These are phyloP conservation scores for Abelmoschus esculentus DNA, from an alignment of 345 rosid species.

Conservation along the genomic window DNA sequence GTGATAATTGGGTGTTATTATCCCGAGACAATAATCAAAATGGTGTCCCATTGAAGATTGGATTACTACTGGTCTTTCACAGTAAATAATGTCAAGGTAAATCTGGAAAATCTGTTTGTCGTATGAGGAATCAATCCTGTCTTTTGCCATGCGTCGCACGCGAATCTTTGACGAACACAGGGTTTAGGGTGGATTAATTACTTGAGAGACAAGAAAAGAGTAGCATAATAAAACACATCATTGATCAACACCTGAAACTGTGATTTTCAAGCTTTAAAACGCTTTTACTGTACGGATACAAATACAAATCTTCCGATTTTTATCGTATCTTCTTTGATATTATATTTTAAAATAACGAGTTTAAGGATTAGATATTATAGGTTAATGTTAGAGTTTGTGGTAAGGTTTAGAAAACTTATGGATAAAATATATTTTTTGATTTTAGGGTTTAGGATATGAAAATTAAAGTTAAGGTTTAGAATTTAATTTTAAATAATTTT, in stretches of 20 bases:
- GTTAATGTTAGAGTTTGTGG: too few relatives aligned
- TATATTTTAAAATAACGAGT: too few relatives aligned
- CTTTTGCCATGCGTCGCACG: slow-evolving; percentile 37
- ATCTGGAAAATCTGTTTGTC: slow-evolving; percentile 26
- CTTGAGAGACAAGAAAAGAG: slow-evolving; percentile 11
- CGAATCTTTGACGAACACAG: slow-evolving; percentile 38
- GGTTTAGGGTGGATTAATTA: slow-evolving; percentile 4
- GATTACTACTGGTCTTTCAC: slow-evolving; percentile 13
- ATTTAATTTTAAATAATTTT: too few relatives aligned
- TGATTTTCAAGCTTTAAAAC: slow-evolving; percentile 22
- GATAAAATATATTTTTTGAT: too few relatives aligned
- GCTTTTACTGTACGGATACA: too few relatives aligned
- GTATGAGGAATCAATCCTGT: slow-evolving; percentile 29
- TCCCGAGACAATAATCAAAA: not conserved
- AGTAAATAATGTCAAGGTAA: slow-evolving; percentile 14
- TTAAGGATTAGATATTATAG: too few relatives aligned
- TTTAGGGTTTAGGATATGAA: too few relatives aligned
- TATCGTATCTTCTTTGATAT: too few relatives aligned
- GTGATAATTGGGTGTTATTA: slow-evolving; percentile 5
- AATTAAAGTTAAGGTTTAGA: too few relatives aligned
- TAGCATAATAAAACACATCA: slow-evolving; percentile 16
- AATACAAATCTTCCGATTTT: too few relatives aligned
- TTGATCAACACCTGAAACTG: slow-evolving; percentile 24
- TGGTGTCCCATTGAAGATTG: slow-evolving; percentile 15
- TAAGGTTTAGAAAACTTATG: too few relatives aligned